These are phyloP conservation scores for Didymella glomerata DNA, from an alignment of 2,329 filamentous ascomycete species.

Conservation along the genomic window DNA sequence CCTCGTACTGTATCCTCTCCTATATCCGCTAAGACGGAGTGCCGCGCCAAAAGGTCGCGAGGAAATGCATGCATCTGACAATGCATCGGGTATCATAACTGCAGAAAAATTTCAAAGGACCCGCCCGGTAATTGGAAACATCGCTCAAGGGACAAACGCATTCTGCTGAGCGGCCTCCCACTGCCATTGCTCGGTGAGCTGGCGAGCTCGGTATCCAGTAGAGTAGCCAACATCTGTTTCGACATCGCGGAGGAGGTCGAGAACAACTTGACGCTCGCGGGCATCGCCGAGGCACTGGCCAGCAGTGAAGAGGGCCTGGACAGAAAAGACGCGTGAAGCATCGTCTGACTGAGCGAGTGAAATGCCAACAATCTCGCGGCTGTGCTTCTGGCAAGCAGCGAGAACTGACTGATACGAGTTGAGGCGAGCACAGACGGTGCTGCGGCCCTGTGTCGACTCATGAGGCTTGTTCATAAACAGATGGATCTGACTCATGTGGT, in stretches of 20 bases:
- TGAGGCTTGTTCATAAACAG: conserved; percentile 68
- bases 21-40: neutral
- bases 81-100: conserved; percentile 21
- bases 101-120: conserved; percentile 3
- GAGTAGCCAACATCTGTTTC: conserved; percentile 71
- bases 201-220: conserved; percentile 67
- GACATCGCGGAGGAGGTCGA: conserved; percentile 65
- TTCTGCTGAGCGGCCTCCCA: conserved; percentile 44
- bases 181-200: conserved; percentile 61
- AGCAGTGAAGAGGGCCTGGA: conserved; percentile 69
- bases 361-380: conserved; percentile 69
- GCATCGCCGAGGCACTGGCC: conserved; percentile 66
- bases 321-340: conserved; percentile 65
- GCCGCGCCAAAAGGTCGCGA: conserved; percentile 6
- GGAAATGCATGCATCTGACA: conserved; percentile 5
- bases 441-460: conserved; percentile 62
- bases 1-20: conserved; percentile 3
- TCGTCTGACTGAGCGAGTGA: conserved; percentile 64
- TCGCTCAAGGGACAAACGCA: conserved; percentile 28
- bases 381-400: conserved; percentile 64
- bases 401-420: conserved; percentile 66
- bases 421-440: conserved; percentile 63
- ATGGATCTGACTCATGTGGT: conserved; percentile 70
- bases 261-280: conserved; percentile 63
- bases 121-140: neutral